Evolutionary conservation across 208 protist species (phyloP).

Genomic region (Naegleria lovaniensis): DNA sequence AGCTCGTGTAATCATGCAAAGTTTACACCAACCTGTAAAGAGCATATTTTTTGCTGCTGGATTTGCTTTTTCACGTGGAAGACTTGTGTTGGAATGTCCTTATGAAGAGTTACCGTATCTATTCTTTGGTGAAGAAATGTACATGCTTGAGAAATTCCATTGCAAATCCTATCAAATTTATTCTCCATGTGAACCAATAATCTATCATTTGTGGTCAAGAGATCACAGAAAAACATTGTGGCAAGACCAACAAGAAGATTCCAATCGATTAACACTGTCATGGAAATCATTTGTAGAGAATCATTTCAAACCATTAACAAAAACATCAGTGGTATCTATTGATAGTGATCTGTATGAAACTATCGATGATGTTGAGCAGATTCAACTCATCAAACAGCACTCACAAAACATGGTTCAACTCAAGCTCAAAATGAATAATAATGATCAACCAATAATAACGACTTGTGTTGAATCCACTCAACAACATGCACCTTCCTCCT

Average conservation of each 20-base stretch:
- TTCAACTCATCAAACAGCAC: background rate
- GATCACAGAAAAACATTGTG: background rate
- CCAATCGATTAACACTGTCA: background rate
- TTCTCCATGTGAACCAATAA: background rate
- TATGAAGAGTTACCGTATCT: background rate
- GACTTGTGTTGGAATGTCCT: background rate
- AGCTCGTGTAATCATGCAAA: background rate
- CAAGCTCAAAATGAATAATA: too few species aligned
- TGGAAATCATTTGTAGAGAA: background rate
- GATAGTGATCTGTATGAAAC: background rate
- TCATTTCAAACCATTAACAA: background rate
- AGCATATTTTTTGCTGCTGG: background rate
- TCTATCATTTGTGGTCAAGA: slow-evolving; percentile 13
- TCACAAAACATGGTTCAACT: background rate
- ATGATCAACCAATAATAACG: too few species aligned
- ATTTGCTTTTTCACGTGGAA: background rate
- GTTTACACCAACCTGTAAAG: background rate
- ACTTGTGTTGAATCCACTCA: too few species aligned
- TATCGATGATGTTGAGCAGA: background rate
- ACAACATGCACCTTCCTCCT: background rate
- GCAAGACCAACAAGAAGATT: background rate
- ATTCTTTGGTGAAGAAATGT: slow-evolving; percentile 17
- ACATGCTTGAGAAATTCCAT: background rate
- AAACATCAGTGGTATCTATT: background rate
- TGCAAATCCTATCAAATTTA: background rate